Percentiles rank a stretch among this genome's conserved stretches.
Evolutionary conservation across 768 basidiomycete species (phyloP).

Genomic region (Plicaturopsis crispa): DNA sequence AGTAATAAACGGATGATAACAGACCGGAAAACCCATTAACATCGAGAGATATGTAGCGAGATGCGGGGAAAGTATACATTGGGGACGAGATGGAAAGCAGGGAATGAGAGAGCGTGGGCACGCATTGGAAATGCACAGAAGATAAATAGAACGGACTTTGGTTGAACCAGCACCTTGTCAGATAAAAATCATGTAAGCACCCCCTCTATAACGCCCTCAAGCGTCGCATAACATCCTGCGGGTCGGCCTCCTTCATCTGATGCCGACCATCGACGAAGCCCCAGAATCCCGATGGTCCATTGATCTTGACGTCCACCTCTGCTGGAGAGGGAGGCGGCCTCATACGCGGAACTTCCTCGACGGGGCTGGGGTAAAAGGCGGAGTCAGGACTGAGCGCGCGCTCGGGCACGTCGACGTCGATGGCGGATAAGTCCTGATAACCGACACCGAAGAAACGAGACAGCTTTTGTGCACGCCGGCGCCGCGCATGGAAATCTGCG

Average conservation of each 20-base stretch:
- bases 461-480: conserved; percentile 46
- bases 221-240: conserved; percentile 34
- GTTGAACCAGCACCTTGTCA: background rate
- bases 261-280: conserved; percentile 22
- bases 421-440: conserved; percentile 31
- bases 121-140: conserved; percentile 8
- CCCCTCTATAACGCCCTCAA: conserved; percentile 38
- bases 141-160: conserved; percentile 5
- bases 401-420: background rate
- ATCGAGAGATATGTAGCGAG: too few relatives aligned
- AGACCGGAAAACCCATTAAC: too few relatives aligned
- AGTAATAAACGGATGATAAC: too few relatives aligned
- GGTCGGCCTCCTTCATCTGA: conserved; percentile 25
- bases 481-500: conserved; percentile 20
- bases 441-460: conserved; percentile 51
- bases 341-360: too few relatives aligned
- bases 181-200: background rate
- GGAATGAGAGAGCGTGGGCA: too few relatives aligned
- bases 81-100: too few relatives aligned
- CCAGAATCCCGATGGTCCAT: conserved; percentile 31
- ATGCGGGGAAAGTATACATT: too few relatives aligned
- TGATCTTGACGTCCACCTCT: conserved; percentile 31
- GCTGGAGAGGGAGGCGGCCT: conserved; percentile 1
- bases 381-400: conserved; percentile 5
- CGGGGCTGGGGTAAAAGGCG: conserved; percentile 1